Conservation (phyloP, 306 rosid species). For the Delonix regia region DNA sequence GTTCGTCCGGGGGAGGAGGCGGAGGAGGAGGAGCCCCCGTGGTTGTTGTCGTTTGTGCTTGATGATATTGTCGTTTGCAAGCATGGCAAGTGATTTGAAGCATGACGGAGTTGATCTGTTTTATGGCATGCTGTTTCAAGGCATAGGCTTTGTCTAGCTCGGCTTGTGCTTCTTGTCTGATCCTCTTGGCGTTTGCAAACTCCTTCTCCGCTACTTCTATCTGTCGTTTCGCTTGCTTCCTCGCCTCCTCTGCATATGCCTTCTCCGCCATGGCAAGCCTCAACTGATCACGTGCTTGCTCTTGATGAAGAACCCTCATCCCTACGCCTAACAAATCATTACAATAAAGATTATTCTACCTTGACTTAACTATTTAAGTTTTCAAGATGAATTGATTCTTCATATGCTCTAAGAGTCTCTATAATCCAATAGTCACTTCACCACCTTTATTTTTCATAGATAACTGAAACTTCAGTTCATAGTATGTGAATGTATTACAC, state of each 20-base stretch:
- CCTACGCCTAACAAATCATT: not conserved
- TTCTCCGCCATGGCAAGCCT: slow-evolving; percentile 87
- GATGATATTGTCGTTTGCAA: slow-evolving; percentile 65
- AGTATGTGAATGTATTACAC: not conserved
- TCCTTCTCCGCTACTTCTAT: slow-evolving; percentile 84
- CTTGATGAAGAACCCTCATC: slow-evolving; percentile 45
- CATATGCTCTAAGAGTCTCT: too few relatives aligned
- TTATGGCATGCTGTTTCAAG: slow-evolving; percentile 72
- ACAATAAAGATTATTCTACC: not conserved
- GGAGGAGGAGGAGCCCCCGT: not conserved
- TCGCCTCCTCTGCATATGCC: slow-evolving; percentile 79
- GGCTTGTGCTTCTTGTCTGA: slow-evolving; percentile 77
- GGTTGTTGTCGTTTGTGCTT: slow-evolving; percentile 22
- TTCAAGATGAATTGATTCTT: too few relatives aligned
- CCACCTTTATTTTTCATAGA: too few relatives aligned
- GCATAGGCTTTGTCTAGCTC: slow-evolving; percentile 81
- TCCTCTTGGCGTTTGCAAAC: slow-evolving; percentile 79
- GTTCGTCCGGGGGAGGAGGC: slow-evolving; percentile 37
- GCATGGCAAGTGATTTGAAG: slow-evolving; percentile 88
- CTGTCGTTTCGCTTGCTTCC: slow-evolving; percentile 72
- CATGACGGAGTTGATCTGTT: slow-evolving; percentile 73
- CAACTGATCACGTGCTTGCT: slow-evolving; percentile 59
- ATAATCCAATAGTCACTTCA: too few relatives aligned
- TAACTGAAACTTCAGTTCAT: not conserved
- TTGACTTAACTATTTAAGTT: too few relatives aligned